Evolutionary conservation across 768 basidiomycete species (phyloP), one percentile per base, ranked within the genome.

Genomic region (Leccinum disarticulatum): DNA sequence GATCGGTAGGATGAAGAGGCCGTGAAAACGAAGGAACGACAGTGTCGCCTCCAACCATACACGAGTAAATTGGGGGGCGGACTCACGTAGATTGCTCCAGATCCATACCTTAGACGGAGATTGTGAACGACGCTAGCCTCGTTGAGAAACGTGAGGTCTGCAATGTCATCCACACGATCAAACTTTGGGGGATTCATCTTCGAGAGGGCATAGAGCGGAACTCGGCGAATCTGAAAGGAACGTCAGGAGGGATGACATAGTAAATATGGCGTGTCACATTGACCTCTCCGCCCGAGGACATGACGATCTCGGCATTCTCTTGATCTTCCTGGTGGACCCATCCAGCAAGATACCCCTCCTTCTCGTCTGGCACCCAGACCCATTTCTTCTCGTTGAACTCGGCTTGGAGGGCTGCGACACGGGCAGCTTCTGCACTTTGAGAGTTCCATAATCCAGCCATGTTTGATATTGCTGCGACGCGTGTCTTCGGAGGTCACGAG

Each of bases 151-250:
- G 97, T 98, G 62, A 99, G 81, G 77, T 98, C 95, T 46, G 97
- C 97, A 64, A 98, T 98, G 73, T 99, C 97, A 64, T 95, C 93
- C 4, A 95, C 95, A 33, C 93, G 85, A 78, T 98, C 95, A 73
- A 98, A 99, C 76, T 98, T 97, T 49, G 95, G 95, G 27, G 95
- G 95, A 69, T 98, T 98, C 95, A 96, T 96, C 80, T 95, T 95
- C 68, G 88, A 91, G 43, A 97, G 75, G 22, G 87, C 84, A 63
- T 93, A 89, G 62, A 94, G 81, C 15, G 90, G 88, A 4, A 96
- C 83, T 36, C 70, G 81, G 36, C 87, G 81, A 58, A 87, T 80
- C 87, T 89, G 60, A 55, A 41, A 33, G 17, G 25, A 49, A 49
- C 9, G 11, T 71, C 2, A 69, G 55, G 17, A 53, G 27, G 48